A percentile compares a stretch with the other conserved stretches of the same genome.
Evolutionary conservation across 176 grass and related monocot species (phyloP).

Genomic region (Zizania latifolia): DNA sequence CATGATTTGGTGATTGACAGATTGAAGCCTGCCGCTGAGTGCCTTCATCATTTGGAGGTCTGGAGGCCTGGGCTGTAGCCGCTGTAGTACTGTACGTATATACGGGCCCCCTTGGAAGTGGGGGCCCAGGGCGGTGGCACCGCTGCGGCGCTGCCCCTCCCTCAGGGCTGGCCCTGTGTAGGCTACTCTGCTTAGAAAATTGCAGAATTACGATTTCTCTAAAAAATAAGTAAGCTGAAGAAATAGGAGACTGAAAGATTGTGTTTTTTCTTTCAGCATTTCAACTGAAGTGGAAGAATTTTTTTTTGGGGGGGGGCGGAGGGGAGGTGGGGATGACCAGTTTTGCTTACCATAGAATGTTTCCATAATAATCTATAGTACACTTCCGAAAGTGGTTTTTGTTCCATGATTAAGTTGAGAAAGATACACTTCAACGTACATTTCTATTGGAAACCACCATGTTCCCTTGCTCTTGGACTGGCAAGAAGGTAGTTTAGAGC

Average conservation of each 20-base stretch:
- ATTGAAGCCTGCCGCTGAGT: too few species aligned
- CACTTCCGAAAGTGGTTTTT: neutral
- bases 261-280: neutral
- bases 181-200: neutral
- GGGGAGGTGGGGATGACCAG: neutral
- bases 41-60: too few species aligned
- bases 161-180: too few species aligned
- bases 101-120: too few species aligned
- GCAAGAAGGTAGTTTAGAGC: neutral
- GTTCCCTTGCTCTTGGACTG: neutral
- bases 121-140: too few species aligned
- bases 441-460: neutral
- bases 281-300: neutral
- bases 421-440: neutral
- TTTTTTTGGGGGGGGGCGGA: too few species aligned
- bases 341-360: neutral
- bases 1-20: too few species aligned
- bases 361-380: neutral
- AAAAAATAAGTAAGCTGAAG: neutral
- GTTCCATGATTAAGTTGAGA: neutral
- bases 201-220: neutral
- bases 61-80: too few species aligned
- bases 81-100: too few species aligned
- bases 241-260: neutral
- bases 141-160: too few species aligned